Evolutionary conservation across 2,329 filamentous ascomycete species (phyloP).

Genomic region (Colletotrichum filicis): DNA sequence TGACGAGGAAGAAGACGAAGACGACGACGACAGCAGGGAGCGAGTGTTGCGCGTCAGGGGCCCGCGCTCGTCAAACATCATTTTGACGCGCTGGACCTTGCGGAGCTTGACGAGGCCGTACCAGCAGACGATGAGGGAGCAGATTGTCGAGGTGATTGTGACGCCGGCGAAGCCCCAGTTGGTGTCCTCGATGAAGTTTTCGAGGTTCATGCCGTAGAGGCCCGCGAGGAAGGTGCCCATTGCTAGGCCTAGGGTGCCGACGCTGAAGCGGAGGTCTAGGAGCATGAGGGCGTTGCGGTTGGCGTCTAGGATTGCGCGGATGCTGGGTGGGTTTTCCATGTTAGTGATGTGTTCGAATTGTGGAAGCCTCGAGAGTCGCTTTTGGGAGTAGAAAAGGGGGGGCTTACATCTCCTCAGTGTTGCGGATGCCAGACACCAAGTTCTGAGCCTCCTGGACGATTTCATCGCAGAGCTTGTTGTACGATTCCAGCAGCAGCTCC

Average conservation of each 20-base stretch:
- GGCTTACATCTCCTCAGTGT: slow-evolving; percentile 96
- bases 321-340: slow-evolving; percentile 59
- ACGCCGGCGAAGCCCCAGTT: slow-evolving; percentile 86
- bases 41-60: slow-evolving; percentile 44
- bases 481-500: slow-evolving; percentile 95
- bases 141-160: slow-evolving; percentile 74
- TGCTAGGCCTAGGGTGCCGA: slow-evolving; percentile 92
- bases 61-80: slow-evolving; percentile 67
- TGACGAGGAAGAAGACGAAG: background rate
- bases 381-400: slow-evolving; percentile 15
- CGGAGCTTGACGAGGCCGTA: slow-evolving; percentile 88
- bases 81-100: slow-evolving; percentile 87
- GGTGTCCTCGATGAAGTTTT: slow-evolving; percentile 97
- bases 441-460: slow-evolving; percentile 96
- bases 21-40: background rate
- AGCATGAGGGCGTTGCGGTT: slow-evolving; percentile 99
- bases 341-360: slow-evolving; percentile 36
- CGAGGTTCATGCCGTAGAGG: slow-evolving; percentile 99
- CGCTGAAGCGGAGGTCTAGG: slow-evolving; percentile 94
- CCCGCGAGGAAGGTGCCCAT: slow-evolving; percentile 95
- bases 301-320: slow-evolving; percentile 96
- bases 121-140: slow-evolving; percentile 81
- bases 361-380: background rate
- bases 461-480: slow-evolving; percentile 97
- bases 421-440: slow-evolving; percentile 92